Conservation (phyloP, 768 basidiomycete genomes). For the Serendipita vermifera region DNA sequence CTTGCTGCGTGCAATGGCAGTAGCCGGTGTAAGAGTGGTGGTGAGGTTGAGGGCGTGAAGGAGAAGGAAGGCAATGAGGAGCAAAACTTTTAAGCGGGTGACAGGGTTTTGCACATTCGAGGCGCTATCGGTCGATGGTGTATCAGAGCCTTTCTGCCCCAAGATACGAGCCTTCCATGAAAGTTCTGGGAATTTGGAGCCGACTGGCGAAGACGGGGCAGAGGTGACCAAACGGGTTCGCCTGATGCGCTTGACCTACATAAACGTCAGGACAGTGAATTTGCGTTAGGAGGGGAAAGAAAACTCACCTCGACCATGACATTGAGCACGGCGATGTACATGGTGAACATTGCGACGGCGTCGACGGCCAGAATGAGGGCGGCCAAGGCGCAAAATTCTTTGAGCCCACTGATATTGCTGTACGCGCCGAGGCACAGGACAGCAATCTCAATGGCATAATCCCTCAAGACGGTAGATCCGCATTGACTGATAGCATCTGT, state of each 20-base stretch:
- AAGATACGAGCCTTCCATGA: conserved; percentile 26
- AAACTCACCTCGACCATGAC: conserved; percentile 81
- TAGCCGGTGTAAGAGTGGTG: conserved; percentile 71
- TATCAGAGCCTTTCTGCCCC: conserved; percentile 17
- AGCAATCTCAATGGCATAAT: conserved; percentile 85
- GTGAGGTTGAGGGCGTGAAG: conserved; percentile 88
- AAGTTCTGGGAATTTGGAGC: conserved; percentile 40
- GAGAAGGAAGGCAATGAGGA: conserved; percentile 82
- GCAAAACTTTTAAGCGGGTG: conserved; percentile 73
- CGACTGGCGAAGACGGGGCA: conserved; percentile 25
- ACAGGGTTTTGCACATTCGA: conserved; percentile 55
- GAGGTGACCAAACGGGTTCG: conserved; percentile 23
- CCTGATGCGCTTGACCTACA: conserved; percentile 33
- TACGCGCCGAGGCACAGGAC: conserved; percentile 80
- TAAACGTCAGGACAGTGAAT: conserved; percentile 5
- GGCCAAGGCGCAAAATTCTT: conserved; percentile 90
- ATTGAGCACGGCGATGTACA: conserved; percentile 77
- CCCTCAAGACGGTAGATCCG: conserved; percentile 75
- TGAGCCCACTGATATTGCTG: conserved; percentile 74
- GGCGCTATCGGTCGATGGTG: conserved; percentile 9
- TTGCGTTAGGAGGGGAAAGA: too few relatives aligned
- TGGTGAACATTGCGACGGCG: conserved; percentile 78
- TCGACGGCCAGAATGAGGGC: conserved; percentile 79
- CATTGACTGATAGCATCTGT: conserved; percentile 68
- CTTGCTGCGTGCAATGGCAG: conserved; percentile 36